Conservation (phyloP, 371 early-diverging fungal genomes). For the Apophysomyces sp. region DNA sequence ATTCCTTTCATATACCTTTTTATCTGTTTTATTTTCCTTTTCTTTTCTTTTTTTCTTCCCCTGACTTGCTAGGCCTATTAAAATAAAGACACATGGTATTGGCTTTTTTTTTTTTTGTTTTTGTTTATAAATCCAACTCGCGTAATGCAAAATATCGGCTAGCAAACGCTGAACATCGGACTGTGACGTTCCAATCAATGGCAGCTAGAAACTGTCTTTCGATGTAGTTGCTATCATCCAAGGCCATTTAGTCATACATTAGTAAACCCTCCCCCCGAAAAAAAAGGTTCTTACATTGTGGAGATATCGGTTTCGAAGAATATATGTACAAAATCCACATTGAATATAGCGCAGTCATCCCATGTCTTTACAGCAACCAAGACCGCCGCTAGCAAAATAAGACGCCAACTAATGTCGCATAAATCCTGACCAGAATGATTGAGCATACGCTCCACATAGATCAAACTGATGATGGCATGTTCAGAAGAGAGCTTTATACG, state of each 20-base stretch:
- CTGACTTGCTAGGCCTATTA: not conserved
- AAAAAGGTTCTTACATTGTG: not conserved
- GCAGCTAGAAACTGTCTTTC: slow-evolving; percentile 61
- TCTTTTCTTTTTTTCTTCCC: not conserved
- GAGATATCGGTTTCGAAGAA: slow-evolving; percentile 62
- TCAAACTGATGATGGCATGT: slow-evolving; percentile 70
- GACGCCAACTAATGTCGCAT: slow-evolving; percentile 73
- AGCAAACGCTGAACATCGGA: slow-evolving; percentile 60
- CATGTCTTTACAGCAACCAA: slow-evolving; percentile 80
- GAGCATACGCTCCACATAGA: slow-evolving; percentile 75
- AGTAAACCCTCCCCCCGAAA: not conserved
- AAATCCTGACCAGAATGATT: slow-evolving; percentile 58
- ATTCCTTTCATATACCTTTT: slow-evolving; percentile 16
- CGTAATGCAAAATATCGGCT: slow-evolving; percentile 60
- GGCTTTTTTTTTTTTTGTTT: not conserved
- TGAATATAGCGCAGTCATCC: slow-evolving; percentile 90
- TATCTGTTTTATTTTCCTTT: slow-evolving; percentile 12
- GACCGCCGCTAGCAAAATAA: slow-evolving; percentile 67
- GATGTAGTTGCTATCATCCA: slow-evolving; percentile 21
- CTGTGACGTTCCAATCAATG: slow-evolving; percentile 61
- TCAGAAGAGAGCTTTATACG: slow-evolving; percentile 65
- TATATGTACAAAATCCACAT: slow-evolving; percentile 78
- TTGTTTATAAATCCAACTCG: slow-evolving; percentile 17
- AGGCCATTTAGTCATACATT: not conserved
- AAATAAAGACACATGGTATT: too few species aligned